Evolutionary conservation across 2,329 filamentous ascomycete genomes (phyloP), one percentile per base, ranked within the genome.

Genomic region (Taxawa tesnikishii): DNA sequence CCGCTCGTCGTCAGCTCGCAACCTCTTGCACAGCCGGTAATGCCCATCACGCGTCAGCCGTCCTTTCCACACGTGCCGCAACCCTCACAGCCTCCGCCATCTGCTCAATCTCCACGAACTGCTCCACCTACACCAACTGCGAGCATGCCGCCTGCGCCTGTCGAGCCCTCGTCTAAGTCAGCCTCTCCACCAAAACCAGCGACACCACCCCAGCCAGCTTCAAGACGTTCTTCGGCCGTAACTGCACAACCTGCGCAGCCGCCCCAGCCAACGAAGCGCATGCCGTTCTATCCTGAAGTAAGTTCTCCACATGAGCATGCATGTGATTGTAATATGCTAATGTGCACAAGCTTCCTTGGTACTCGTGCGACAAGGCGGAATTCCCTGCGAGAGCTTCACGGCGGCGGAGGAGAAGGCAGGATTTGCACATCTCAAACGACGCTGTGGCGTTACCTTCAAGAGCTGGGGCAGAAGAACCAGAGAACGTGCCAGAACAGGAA

Each of bases 261-360:
- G 14, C 8, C 8, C 19, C 35, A 42, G 12, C 41, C 48, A 13
- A 43, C 49, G 6, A 37, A 44, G 11, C 44, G 45, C 31, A 60
- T 58, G 47, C 64, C 65, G 2, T 73, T 63, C 47, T 60, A 62
- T 38, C 63, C 69, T 37, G 57, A 60, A 9, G 63, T 66, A 51
- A 54, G 60, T 48, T 19, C 15, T 15, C 15, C 16, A 18, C 3
- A 4, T 19, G 10, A 12, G 25, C 14, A 8, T 13, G 19, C 4
- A 11, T 26, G n/a, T 15, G 5, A 12, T 18, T 18, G 15, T 21
- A 23, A 14, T 4, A 16, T 19, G 17, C 37, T 31, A 15, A 27
- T 36, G 24, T 27, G 15, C 13, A 26, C n/a, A 41, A 69, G 63
- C 54, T 77, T 13, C 73, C 73, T 8, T 77, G 73, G 73, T 60